Evolutionary conservation across 805 yeast species (phyloP), one percentile per base, ranked within the genome.

Genomic region (Metschnikowia koreensis): DNA sequence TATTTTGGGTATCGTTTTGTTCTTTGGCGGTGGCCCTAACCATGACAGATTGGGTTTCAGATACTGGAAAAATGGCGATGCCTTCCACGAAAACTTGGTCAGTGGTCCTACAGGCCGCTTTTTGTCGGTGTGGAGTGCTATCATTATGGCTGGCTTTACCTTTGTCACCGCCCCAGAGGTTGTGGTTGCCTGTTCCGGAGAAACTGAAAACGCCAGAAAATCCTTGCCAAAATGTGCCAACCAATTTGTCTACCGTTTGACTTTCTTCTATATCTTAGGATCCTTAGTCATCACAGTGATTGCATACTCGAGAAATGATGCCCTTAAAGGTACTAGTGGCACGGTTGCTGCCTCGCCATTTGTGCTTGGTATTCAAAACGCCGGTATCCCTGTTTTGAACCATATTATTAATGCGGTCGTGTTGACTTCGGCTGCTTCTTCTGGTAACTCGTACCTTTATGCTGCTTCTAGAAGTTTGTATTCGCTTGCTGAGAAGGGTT

Each of bases 401-500:
- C 81, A 84, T 62, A 77, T 90, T 54, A 90, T 91, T 51, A 91
- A 91, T 67, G 94, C 82, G 1, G 80, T 89, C 31, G 77, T 90
- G 50, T 75, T 90, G 48, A 75, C 89, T 6, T 82, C 87, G 42
- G 87, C 86, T 12, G 70, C 74, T 16, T 70, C 76, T 8, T 74
- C 58, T 5, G 62, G 62, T n/a, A 59, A 59, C 53, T 56, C 62
- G 31, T 59, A 55, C 29, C 53, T 57, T 46, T 59, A 59, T 44
- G 62, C 62, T 38, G 54, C 58, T 40, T 44, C 61, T 27, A 57
- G 62, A 55, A 53, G 56, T 8, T 46, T 59, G 49, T 59, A 53
- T 50, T 57, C 61, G 26, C 50, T 59, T 34, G 42, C 61, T 12
- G 51, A 49, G 42, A 57, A 51, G 43, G 61, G 62, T 6, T 52